phyloP scores from a whole-genome alignment of 108 stramenopile genomes.

The Nitzschia sp. region DNA sequence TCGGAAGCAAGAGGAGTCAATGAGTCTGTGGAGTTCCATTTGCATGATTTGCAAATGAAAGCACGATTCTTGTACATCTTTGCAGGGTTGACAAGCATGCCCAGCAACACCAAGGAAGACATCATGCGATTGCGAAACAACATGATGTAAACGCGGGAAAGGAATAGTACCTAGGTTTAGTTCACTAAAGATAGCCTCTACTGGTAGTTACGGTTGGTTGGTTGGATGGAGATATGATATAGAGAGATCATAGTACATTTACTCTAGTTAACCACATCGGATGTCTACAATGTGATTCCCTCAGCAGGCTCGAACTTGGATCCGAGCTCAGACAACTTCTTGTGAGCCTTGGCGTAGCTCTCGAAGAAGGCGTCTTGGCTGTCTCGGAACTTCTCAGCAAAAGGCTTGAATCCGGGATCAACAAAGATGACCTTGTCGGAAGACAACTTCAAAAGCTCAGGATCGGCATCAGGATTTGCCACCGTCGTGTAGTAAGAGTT shows the following conservation, averaged over 20 bases:
- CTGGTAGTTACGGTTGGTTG: no score
- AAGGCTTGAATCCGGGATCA: slow-evolving; percentile 69
- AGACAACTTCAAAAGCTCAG: slow-evolving; percentile 74
- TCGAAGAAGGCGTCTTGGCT: slow-evolving; percentile 90
- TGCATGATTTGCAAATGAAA: slow-evolving; percentile 50
- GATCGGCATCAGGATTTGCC: slow-evolving; percentile 52
- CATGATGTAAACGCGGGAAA: slow-evolving; percentile 35
- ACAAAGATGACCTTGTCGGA: slow-evolving; percentile 72
- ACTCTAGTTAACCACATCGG: not conserved
- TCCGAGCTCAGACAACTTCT: slow-evolving; percentile 89
- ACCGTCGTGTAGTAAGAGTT: slow-evolving; percentile 81
- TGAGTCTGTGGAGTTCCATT: slow-evolving; percentile 21
- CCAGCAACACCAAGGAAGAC: slow-evolving; percentile 19
- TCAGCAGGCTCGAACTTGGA: slow-evolving; percentile 72
- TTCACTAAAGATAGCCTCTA: no score
- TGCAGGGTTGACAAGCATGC: slow-evolving; percentile 54
- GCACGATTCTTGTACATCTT: slow-evolving; percentile 72
- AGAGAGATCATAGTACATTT: no score
- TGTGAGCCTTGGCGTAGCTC: slow-evolving; percentile 89
- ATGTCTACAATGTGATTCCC: slow-evolving; percentile 25
- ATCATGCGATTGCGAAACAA: slow-evolving; percentile 34
- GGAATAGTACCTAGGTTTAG: no score
- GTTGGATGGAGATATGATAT: no score
- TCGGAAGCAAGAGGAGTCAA: slow-evolving; percentile 29
- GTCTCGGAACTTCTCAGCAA: slow-evolving; percentile 79